A percentile compares a stretch with the other conserved stretches of the same genome.
Evolutionary conservation across 73 alveolate species (phyloP).

Genomic region (Urostyla sp.): DNA sequence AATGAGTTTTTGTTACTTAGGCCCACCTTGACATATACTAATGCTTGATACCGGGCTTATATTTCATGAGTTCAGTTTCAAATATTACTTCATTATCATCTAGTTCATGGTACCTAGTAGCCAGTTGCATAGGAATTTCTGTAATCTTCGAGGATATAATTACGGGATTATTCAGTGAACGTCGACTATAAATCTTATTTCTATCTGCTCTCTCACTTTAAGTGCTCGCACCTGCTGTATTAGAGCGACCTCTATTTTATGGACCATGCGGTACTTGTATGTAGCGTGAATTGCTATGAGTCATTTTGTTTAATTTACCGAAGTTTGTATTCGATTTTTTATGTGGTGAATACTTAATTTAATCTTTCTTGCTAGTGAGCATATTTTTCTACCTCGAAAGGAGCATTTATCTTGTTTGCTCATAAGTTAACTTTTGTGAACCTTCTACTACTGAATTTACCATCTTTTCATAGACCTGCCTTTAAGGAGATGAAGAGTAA

Average conservation of each 20-base stretch:
- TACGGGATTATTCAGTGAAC: constrained; percentile 21
- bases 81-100: constrained; percentile 25
- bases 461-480: constrained; percentile 6
- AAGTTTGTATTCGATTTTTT: neutral
- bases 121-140: constrained; percentile 19
- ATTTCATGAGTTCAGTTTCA: constrained; percentile 62
- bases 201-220: constrained; percentile 9
- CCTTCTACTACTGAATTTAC: neutral
- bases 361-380: too few species aligned
- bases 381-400: constrained; percentile 13
- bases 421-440: constrained; percentile 21
- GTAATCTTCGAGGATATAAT: neutral
- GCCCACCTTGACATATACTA: constrained; percentile 61
- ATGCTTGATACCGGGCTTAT: constrained; percentile 62
- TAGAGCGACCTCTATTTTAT: too few species aligned
- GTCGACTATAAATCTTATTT: constrained; percentile 7
- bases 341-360: constrained; percentile 2
- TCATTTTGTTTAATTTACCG: neutral
- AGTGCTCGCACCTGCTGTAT: constrained; percentile 13
- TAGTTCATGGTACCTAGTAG: constrained; percentile 1
- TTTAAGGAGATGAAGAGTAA: neutral
- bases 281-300: neutral
- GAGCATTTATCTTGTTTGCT: constrained; percentile 23
- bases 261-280: constrained; percentile 40
- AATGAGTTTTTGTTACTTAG: constrained; percentile 47